These are phyloP conservation scores for Fusarium albosuccineum DNA, from an alignment of 2,329 filamentous ascomycete species.

Conservation along the genomic window DNA sequence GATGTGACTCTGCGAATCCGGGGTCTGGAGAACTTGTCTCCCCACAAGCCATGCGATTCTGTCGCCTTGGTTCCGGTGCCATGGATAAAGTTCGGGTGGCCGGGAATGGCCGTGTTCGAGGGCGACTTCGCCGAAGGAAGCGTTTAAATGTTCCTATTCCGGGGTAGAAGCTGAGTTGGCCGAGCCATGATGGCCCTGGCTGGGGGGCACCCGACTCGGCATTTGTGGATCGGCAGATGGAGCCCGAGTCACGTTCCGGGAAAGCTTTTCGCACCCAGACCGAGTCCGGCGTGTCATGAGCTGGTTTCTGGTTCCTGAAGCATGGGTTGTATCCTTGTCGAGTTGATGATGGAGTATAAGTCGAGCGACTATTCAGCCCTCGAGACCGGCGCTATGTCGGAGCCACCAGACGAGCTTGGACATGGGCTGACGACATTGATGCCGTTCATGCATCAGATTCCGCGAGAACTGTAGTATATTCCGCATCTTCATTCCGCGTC, in stretches of 20 bases:
- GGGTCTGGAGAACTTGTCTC: constrained; percentile 7
- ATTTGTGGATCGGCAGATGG: constrained; percentile 22
- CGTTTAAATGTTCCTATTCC: constrained; percentile 38
- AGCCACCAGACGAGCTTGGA: background rate
- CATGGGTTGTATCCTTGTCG: constrained; percentile 6
- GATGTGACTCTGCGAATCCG: constrained; percentile 15
- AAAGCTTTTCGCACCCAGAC: too few species aligned
- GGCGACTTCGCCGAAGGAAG: constrained; percentile 8
- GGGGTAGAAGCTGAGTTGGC: background rate
- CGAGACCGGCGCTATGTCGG: background rate
- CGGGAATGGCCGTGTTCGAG: background rate
- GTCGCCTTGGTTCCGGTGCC: background rate
- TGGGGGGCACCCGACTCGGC: constrained; percentile 13
- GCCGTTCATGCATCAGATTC: too few species aligned
- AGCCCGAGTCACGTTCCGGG: constrained; percentile 14
- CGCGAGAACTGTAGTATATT: too few species aligned
- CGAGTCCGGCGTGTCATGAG: too few species aligned
- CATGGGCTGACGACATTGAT: background rate
- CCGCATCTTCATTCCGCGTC: too few species aligned
- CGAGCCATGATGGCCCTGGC: constrained; percentile 4
- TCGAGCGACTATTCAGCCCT: too few species aligned
- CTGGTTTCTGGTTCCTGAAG: too few species aligned
- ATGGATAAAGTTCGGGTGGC: constrained; percentile 15
- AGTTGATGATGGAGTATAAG: background rate
- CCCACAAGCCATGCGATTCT: constrained; percentile 17